Conservation (phyloP, 2,329 filamentous ascomycete genomes). For the Penicillium polonicum region DNA sequence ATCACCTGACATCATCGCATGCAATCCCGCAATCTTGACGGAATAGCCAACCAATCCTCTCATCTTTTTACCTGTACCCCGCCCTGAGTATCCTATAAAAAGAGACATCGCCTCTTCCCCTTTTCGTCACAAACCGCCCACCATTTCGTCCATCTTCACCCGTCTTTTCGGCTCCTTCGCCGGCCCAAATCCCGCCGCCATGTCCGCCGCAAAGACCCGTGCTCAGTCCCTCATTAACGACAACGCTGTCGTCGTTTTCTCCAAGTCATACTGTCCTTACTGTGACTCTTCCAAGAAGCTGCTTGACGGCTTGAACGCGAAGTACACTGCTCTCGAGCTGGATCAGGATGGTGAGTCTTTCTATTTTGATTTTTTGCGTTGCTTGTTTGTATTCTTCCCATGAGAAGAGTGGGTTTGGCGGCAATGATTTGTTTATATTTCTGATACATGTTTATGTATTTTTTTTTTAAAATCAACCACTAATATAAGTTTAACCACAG, state of each 20-base stretch:
- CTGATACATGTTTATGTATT: neutral
- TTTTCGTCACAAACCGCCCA: slow-evolving; percentile 36
- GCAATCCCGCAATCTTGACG: slow-evolving; percentile 8
- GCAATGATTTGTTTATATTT: neutral
- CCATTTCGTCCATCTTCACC: slow-evolving; percentile 67
- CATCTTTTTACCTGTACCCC: neutral
- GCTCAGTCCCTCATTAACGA: slow-evolving; percentile 84
- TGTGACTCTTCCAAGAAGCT: slow-evolving; percentile 76
- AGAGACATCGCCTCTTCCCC: slow-evolving; percentile 36
- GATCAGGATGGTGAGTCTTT: slow-evolving; percentile 71
- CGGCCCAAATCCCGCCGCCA: slow-evolving; percentile 60
- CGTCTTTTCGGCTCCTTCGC: slow-evolving; percentile 66
- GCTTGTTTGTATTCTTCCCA: neutral
- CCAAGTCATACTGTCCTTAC: slow-evolving; percentile 95
- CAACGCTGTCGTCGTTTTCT: slow-evolving; percentile 91
- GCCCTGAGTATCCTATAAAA: slow-evolving; percentile 6
- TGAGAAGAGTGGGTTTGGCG: neutral
- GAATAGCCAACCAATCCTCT: neutral
- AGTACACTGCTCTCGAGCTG: slow-evolving; percentile 75
- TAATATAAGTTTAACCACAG: slow-evolving; percentile 47
- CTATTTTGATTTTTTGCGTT: neutral
- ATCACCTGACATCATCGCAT: slow-evolving; percentile 27
- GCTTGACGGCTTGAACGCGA: slow-evolving; percentile 67
- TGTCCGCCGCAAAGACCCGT: slow-evolving; percentile 81
- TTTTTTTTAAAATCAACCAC: neutral